A percentile compares a stretch with the other conserved stretches of the same genome.
phyloP scores from a whole-genome alignment of 129 eudicot genomes.

The Helianthus tuberosus region DNA sequence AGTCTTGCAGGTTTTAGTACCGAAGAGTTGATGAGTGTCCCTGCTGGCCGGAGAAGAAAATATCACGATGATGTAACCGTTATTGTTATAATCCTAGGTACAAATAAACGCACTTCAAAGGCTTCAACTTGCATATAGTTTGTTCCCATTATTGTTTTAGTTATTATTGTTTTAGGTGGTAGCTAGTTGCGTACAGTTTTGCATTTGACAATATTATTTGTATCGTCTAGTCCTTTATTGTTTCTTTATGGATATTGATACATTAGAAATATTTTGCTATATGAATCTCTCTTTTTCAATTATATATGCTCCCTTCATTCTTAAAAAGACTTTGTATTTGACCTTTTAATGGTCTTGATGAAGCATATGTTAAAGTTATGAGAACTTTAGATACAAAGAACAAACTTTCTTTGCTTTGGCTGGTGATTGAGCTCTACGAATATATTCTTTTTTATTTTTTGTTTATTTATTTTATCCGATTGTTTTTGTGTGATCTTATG shows the following conservation, averaged over 20 bases:
- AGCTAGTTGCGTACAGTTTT: slow-evolving; percentile 41
- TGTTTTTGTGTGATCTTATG: slow-evolving; percentile 4
- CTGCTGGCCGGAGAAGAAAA: slow-evolving; percentile 93
- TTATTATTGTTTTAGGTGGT: slow-evolving; percentile 10
- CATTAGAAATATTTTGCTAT: slow-evolving; percentile 29
- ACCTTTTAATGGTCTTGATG: slow-evolving; percentile 23
- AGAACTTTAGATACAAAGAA: slow-evolving; percentile 19
- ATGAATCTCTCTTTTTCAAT: not conserved
- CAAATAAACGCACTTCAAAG: slow-evolving; percentile 82
- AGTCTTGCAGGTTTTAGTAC: slow-evolving; percentile 73
- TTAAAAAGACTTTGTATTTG: slow-evolving; percentile 7
- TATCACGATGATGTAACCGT: slow-evolving; percentile 96
- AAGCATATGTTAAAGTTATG: slow-evolving; percentile 27
- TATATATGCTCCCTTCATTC: not conserved
- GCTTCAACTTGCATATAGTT: slow-evolving; percentile 80
- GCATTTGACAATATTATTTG: slow-evolving; percentile 21
- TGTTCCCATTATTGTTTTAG: slow-evolving; percentile 15
- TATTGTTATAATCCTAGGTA: slow-evolving; percentile 79
- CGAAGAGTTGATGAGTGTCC: slow-evolving; percentile 82
- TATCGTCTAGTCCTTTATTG: slow-evolving; percentile 15
- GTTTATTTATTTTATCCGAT: not conserved
- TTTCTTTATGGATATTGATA: slow-evolving; percentile 28
- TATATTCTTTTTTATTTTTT: slow-evolving; percentile 28
- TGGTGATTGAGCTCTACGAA: slow-evolving; percentile 30
- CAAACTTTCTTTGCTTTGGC: slow-evolving; percentile 14